Evolutionary conservation across 2,329 filamentous ascomycete genomes (phyloP).

Genomic region (Penicillium brasilianum): DNA sequence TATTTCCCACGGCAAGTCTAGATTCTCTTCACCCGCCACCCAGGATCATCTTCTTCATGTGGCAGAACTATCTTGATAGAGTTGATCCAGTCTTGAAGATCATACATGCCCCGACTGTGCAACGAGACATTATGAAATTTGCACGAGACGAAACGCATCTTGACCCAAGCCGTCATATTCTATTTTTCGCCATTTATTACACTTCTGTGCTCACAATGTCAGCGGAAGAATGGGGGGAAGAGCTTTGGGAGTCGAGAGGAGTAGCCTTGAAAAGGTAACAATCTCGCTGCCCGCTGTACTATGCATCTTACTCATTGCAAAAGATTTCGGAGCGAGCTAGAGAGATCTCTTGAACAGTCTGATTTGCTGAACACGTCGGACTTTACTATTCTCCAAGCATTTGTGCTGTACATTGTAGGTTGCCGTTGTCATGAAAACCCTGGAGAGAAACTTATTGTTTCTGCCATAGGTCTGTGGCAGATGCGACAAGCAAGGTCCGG

Average conservation of each 20-base stretch:
- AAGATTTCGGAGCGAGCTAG: not conserved
- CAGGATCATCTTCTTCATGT: not conserved
- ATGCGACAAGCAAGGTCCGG: not conserved
- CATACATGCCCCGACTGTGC: not conserved
- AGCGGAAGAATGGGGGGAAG: not conserved
- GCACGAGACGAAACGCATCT: not conserved
- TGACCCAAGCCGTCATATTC: not conserved
- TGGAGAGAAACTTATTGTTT: not conserved
- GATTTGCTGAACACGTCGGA: not conserved
- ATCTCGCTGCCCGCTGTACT: not conserved
- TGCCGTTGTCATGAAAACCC: too few species aligned
- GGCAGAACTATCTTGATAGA: not conserved
- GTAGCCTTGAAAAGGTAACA: not conserved
- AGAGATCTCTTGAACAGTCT: not conserved
- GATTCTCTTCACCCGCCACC: not conserved
- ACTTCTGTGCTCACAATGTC: not conserved
- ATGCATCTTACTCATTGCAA: not conserved
- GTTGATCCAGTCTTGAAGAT: conserved; percentile 3
- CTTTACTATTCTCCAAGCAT: not conserved
- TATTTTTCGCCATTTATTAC: not conserved
- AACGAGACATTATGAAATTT: not conserved
- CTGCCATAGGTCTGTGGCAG: not conserved
- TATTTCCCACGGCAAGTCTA: not conserved
- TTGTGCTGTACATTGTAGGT: conserved; percentile 1
- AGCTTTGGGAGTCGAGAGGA: not conserved